Evolutionary conservation across 2,329 filamentous ascomycete species (phyloP).

Genomic region (Cladosporium sp.): DNA sequence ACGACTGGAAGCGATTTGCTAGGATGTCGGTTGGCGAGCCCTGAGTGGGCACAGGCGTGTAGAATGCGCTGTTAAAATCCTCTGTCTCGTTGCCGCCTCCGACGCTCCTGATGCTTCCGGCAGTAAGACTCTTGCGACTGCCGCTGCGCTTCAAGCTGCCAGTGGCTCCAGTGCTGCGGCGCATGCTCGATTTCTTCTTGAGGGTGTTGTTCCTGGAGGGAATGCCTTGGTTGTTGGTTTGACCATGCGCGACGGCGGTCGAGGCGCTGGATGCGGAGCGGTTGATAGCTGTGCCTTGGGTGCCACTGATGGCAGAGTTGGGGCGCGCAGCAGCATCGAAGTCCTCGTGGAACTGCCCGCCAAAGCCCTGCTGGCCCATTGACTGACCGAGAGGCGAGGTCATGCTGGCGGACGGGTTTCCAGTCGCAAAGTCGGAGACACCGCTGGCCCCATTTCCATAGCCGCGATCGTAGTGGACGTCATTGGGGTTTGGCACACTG

Average conservation of each 20-base stretch:
- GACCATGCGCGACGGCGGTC: conserved; percentile 39
- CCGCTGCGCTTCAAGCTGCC: conserved; percentile 75
- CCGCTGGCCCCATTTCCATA: conserved; percentile 31
- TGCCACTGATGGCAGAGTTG: conserved; percentile 61
- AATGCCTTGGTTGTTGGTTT: conserved; percentile 33
- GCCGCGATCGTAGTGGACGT: conserved; percentile 39
- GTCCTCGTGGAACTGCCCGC: conserved; percentile 49
- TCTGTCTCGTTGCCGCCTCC: conserved; percentile 62
- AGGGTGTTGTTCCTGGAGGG: conserved; percentile 70
- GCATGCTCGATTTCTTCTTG: conserved; percentile 83
- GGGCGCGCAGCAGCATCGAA: conserved; percentile 66
- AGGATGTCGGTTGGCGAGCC: conserved; percentile 87
- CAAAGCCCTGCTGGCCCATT: conserved; percentile 33
- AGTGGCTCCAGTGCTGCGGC: conserved; percentile 50
- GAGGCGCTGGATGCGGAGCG: conserved; percentile 62
- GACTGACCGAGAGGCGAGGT: conserved; percentile 40
- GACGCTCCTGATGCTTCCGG: conserved; percentile 83
- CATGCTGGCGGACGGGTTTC: conserved; percentile 34
- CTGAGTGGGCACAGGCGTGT: conserved; percentile 82
- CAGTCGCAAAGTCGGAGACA: conserved; percentile 42
- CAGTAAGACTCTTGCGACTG: conserved; percentile 78
- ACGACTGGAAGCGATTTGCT: conserved; percentile 87
- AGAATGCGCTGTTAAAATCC: conserved; percentile 79
- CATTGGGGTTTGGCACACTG: conserved; percentile 42
- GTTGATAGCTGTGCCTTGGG: conserved; percentile 49